Conservation (phyloP, 1,139 yeast species). For the Geotrichum phurueaensis region DNA sequence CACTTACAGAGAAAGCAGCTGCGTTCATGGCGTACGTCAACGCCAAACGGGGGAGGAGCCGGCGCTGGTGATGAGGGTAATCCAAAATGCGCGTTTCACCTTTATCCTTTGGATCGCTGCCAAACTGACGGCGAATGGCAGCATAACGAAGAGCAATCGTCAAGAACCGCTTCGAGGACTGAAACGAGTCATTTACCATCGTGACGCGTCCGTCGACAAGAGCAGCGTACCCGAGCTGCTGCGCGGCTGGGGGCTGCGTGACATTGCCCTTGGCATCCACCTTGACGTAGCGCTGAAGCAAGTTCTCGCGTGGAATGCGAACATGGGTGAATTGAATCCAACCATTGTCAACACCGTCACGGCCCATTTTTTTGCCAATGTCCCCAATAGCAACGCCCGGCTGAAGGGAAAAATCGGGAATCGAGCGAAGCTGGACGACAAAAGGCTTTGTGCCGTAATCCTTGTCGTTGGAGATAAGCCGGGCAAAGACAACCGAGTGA, state of each 20-base stretch:
- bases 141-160: conserved; percentile 84
- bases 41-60: conserved; percentile 74
- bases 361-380: conserved; percentile 88
- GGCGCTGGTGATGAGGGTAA: conserved; percentile 78
- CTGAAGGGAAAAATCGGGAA: conserved; percentile 52
- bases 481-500: conserved; percentile 71
- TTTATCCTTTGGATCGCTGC: conserved; percentile 38
- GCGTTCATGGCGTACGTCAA: conserved; percentile 66
- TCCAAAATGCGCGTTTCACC: conserved; percentile 48
- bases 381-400: conserved; percentile 85
- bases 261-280: conserved; percentile 65
- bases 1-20: conserved; percentile 57
- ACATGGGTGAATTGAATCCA: conserved; percentile 86
- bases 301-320: conserved; percentile 69
- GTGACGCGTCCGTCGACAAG: conserved; percentile 78
- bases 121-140: conserved; percentile 80
- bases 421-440: conserved; percentile 78
- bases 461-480: conserved; percentile 68
- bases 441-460: conserved; percentile 90
- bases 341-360: conserved; percentile 71
- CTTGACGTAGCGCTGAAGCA: conserved; percentile 71
- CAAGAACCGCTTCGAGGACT: conserved; percentile 66
- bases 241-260: conserved; percentile 63
- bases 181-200: conserved; percentile 78
- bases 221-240: conserved; percentile 80